Percentiles rank a stretch among this genome's conserved stretches.
phyloP scores from a whole-genome alignment of 2,329 filamentous ascomycete genomes.

The Anthostomella pinea region DNA sequence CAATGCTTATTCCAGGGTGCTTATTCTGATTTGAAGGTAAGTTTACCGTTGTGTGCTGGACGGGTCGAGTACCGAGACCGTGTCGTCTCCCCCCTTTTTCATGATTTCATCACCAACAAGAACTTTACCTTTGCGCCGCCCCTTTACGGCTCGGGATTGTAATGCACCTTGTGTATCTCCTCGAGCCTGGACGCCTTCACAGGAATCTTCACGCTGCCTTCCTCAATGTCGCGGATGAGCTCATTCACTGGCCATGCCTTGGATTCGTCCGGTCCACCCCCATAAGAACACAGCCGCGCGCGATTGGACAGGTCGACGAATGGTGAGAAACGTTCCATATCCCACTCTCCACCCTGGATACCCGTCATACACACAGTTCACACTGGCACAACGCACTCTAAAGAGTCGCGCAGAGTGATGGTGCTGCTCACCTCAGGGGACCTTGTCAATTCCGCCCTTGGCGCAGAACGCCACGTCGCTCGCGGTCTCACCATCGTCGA shows the following conservation, averaged over 20 bases:
- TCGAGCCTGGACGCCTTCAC: conserved; percentile 18
- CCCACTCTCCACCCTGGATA: conserved; percentile 21
- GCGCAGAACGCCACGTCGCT: conserved; percentile 30
- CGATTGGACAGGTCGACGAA: conserved; percentile 15
- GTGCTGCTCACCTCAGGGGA: conserved; percentile 46
- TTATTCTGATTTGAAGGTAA: too few relatives aligned
- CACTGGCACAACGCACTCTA: conserved; percentile 35
- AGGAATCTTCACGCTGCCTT: conserved; percentile 17
- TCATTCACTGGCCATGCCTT: conserved; percentile 20
- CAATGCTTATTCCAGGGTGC: too few relatives aligned
- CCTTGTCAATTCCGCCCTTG: conserved; percentile 39
- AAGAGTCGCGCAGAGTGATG: conserved; percentile 41
- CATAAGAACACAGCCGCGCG: conserved; percentile 13
- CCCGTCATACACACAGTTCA: conserved; percentile 46
- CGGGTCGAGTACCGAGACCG: too few relatives aligned
- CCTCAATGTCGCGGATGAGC: conserved; percentile 17
- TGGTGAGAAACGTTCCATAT: conserved; percentile 14
- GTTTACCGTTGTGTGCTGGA: too few relatives aligned
- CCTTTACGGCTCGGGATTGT: conserved; percentile 19
- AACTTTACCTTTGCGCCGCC: conserved; percentile 20
- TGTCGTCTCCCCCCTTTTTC: too few relatives aligned
- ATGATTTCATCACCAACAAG: too few relatives aligned
- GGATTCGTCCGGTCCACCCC: conserved; percentile 17
- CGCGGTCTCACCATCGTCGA: conserved; percentile 41
- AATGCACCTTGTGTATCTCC: conserved; percentile 20